These are phyloP conservation scores for Xerocomus amazonicus DNA, from an alignment of 1,284 basidiomycete species.

Conservation along the genomic window DNA sequence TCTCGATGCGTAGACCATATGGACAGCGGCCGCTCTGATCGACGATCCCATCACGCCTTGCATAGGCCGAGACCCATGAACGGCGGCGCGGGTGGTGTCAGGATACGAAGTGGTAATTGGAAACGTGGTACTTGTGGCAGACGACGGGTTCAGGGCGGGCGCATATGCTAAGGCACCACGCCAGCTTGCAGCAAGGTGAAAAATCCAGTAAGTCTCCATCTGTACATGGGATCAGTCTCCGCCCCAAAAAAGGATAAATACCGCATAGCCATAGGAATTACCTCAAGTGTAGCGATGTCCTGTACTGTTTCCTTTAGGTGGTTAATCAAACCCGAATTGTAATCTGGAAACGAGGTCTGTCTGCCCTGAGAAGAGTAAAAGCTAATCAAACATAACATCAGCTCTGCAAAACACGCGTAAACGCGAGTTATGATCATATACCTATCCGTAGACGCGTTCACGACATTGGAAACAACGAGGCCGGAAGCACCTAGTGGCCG, in stretches of 20 bases:
- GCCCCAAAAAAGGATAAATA: neutral
- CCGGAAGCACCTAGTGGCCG: conserved; percentile 39
- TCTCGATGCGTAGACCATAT: conserved; percentile 83
- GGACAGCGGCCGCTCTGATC: conserved; percentile 74
- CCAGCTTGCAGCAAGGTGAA: conserved; percentile 70
- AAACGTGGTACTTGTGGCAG: conserved; percentile 44
- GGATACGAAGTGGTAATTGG: conserved; percentile 25
- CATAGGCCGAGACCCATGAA: conserved; percentile 29
- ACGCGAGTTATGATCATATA: conserved; percentile 22
- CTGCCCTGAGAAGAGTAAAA: conserved; percentile 86
- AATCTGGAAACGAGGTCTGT: conserved; percentile 75
- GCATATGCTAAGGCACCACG: conserved; percentile 25
- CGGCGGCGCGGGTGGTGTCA: conserved; percentile 29
- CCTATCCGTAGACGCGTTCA: conserved; percentile 80
- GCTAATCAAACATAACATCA: conserved; percentile 35
- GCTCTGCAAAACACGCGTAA: neutral
- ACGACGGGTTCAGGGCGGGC: conserved; percentile 35
- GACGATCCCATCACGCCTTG: conserved; percentile 31
- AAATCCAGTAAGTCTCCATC: conserved; percentile 83
- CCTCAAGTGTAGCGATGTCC: conserved; percentile 67
- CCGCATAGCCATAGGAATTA: conserved; percentile 27
- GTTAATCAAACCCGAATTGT: conserved; percentile 65
- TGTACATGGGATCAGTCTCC: conserved; percentile 27
- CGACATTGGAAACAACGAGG: conserved; percentile 44
- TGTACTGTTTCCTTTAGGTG: conserved; percentile 46